Conservation (phyloP, 2,329 filamentous ascomycete species). For the Beauveria rudraprayagi region DNA sequence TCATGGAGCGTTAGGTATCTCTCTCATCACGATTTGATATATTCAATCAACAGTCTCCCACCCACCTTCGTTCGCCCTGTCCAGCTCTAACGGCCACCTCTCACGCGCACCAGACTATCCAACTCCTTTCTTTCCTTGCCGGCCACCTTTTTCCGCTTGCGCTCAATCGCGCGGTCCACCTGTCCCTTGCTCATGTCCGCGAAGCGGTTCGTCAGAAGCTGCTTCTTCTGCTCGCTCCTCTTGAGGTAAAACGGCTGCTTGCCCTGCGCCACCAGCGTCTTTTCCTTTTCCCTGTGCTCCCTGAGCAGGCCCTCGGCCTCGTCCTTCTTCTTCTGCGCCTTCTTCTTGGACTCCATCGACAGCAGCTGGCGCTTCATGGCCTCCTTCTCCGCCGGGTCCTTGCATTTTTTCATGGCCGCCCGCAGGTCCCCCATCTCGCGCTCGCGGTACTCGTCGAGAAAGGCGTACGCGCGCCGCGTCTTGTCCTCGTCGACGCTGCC, state of each 20-base stretch:
- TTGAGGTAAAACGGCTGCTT: slow-evolving; percentile 94
- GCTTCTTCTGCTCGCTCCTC: slow-evolving; percentile 83
- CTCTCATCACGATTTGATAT: slow-evolving; percentile 1
- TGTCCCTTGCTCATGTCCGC: slow-evolving; percentile 77
- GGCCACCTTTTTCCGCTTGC: slow-evolving; percentile 81
- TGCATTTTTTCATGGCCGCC: slow-evolving; percentile 55
- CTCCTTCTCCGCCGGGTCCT: slow-evolving; percentile 58
- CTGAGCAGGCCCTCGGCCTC: slow-evolving; percentile 60
- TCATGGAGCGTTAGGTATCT: slow-evolving; percentile 6
- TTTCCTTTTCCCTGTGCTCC: slow-evolving; percentile 75
- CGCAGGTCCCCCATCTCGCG: slow-evolving; percentile 74
- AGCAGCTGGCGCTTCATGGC: slow-evolving; percentile 64
- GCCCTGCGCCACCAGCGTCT: slow-evolving; percentile 74
- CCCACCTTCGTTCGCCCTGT: no score
- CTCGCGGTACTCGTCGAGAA: slow-evolving; percentile 78
- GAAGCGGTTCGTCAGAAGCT: slow-evolving; percentile 70
- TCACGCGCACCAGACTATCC: slow-evolving; percentile 30
- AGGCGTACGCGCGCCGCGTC: slow-evolving; percentile 69
- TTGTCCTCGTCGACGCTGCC: slow-evolving; percentile 46
- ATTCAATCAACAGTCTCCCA: background rate
- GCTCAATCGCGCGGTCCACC: slow-evolving; percentile 75
- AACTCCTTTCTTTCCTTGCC: slow-evolving; percentile 76
- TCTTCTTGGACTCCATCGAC: slow-evolving; percentile 71
- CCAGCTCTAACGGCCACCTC: slow-evolving; percentile 3
- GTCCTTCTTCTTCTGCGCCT: slow-evolving; percentile 62